Conservation (phyloP, 805 yeast genomes). For the Metschnikowia peoriensis region DNA sequence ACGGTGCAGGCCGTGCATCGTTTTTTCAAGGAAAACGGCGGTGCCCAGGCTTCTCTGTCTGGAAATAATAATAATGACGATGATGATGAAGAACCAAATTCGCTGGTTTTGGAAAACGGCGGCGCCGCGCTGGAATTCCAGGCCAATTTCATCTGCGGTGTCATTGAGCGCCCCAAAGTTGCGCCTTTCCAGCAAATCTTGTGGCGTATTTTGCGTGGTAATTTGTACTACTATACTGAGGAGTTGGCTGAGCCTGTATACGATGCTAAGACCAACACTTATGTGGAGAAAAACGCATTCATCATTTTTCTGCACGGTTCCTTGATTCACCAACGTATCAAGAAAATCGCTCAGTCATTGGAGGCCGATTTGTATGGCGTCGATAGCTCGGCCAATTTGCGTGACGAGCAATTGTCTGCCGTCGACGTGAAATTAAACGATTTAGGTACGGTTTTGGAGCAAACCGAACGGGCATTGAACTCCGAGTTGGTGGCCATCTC, state of each 20-base stretch:
- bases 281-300: constrained; percentile 74
- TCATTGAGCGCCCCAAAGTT: constrained; percentile 69
- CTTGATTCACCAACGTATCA: constrained; percentile 66
- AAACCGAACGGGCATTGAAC: constrained; percentile 30
- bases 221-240: constrained; percentile 70
- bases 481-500: constrained; percentile 80
- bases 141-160: constrained; percentile 68
- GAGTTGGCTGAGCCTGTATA: constrained; percentile 69
- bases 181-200: constrained; percentile 73
- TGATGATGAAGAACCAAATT: constrained; percentile 37
- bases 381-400: constrained; percentile 34
- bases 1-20: constrained; percentile 36
- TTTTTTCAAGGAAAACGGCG: constrained; percentile 30
- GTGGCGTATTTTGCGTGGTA: constrained; percentile 94
- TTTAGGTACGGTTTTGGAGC: constrained; percentile 33
- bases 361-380: constrained; percentile 76
- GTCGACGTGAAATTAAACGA: constrained; percentile 31
- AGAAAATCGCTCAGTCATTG: constrained; percentile 82
- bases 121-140: constrained; percentile 26
- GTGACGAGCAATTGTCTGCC: constrained; percentile 31
- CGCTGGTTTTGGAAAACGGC: constrained; percentile 38
- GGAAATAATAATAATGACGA: constrained; percentile 19
- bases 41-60: constrained; percentile 21
- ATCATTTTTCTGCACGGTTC: constrained; percentile 91
- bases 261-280: constrained; percentile 56